Base-by-base conservation (phyloP, 1,139 yeast species). In the Hansenula anomala region DNA sequence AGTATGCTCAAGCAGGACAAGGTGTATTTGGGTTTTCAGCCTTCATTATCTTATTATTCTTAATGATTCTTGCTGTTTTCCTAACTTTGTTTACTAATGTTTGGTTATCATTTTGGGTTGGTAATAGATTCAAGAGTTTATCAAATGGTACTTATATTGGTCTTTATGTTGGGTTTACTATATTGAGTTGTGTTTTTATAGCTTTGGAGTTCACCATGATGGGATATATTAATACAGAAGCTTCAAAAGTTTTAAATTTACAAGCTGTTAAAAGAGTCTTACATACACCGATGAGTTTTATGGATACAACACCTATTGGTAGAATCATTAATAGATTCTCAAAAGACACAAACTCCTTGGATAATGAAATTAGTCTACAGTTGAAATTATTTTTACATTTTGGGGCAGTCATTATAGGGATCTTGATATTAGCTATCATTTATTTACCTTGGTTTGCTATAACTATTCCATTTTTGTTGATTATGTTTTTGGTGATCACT, bases 91-190 rank as follows among this genome's bases (percentile, higher is more conserved):
- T 86, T 56, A 71, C 85, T 28, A 84, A 83, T 51, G 80, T 82
- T 17, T 88, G 95, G 95, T 67, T 88, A 47, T 82, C 95, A 0
- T 88, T 77, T 58, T 88, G 96, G 96, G 71, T 83, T 4, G 73
- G 70, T 17, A 39, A 67, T 40, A 78, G 73, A 55, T 86, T 81
- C 52, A 34, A 49, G 16, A 53, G 48, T 19, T 61, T 71, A 38
- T 46, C 73, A 1, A 65, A 70, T 36, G 71, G 72, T 5, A 75
- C 79, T 49, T 88, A 87, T 58, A 82, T 85, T 63, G 95, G 80
- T 2, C 42, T 80, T 34, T 81, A 81, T 54, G 71, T 78, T 11
- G 64, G 75, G 66, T 69, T 79, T 46, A 71, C 79, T 68, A 78
- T 28, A 73, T 75, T 24, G 37, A 75, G 3, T 70, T 74, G 47